phyloP scores from a whole-genome alignment of 164 flowering plant species.

The Aristolochia contorta region DNA sequence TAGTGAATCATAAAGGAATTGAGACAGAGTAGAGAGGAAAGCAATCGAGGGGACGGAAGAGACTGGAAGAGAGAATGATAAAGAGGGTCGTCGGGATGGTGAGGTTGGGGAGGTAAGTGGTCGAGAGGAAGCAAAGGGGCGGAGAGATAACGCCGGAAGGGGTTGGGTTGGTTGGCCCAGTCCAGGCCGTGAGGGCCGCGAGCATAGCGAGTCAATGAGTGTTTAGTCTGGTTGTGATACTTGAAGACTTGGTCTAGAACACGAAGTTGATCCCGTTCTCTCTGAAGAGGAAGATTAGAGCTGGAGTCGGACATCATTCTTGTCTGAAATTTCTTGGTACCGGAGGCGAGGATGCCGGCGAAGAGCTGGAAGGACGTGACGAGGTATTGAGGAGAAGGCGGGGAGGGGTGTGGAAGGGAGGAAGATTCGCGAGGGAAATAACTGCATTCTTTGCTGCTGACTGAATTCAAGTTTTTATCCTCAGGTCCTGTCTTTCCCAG shows the following conservation, averaged over 20 bases:
- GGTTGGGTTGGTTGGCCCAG: conserved; percentile 98
- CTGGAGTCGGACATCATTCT: conserved; percentile 4
- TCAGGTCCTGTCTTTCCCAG: no score
- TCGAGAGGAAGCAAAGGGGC: conserved; percentile 58
- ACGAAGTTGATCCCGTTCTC: conserved; percentile 8
- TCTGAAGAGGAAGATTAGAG: conserved; percentile 3
- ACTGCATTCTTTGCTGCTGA: background rate
- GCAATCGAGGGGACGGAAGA: conserved; percentile 53
- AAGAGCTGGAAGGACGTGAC: background rate
- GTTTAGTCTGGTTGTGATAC: conserved; percentile 88
- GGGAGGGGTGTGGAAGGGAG: background rate
- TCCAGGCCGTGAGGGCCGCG: conserved; percentile 84
- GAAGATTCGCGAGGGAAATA: background rate
- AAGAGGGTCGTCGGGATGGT: conserved; percentile 17
- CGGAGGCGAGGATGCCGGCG: background rate
- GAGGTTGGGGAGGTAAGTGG: conserved; percentile 30
- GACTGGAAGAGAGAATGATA: conserved; percentile 48
- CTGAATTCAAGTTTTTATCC: no score
- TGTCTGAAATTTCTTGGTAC: background rate
- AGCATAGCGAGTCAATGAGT: conserved; percentile 60
- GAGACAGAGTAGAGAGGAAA: conserved; percentile 45
- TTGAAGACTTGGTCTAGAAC: conserved; percentile 42
- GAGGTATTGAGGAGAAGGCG: background rate
- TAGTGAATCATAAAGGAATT: conserved; percentile 65
- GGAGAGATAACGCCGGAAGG: conserved; percentile 71